Evolutionary conservation across 352 stramenopile genomes (phyloP), one percentile per base, ranked within the genome.

Genomic region (Aphanomyces cochlioides): DNA sequence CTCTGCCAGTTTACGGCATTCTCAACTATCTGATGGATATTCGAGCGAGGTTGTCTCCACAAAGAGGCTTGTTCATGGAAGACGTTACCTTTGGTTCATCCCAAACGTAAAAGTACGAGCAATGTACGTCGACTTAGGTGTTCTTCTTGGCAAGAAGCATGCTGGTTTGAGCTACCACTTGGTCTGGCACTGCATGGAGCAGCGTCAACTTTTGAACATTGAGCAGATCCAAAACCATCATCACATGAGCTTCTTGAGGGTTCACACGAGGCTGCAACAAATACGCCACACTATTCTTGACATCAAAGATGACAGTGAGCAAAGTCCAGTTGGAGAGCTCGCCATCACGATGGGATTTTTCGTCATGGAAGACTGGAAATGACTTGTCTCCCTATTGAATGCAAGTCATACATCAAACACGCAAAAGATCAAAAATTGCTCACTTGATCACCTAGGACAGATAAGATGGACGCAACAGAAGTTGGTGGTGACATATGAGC

Each of bases 301-400:
- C 53, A 50, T 92, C 81, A 68, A 92, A 92, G 3, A 87, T 77
- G 45, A 90, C 72, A 5, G 84, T 89, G 43, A 81, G 81, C 38
- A 92, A 75, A 53, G 84, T 92, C 81, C 81, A 90, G 19, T 83
- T 83, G 1, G 82, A 90, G 37, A 90, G 66, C 37, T 92, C 84
- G 3, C 84, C 82, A 1, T 73, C 72, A 13, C 73, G 73, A 56
- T 92, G 84, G 3, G 82, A 92, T n/a, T 74, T 38, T 10, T 63
- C 68, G 56, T 92, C 82, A 39, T 92, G 84, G 60, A 82, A 90
- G n/a, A 89, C 74, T 6, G 82, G 82, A 72, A 77, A 92, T 37
- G 74, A 73, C 41, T 48, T 74, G 66, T 92, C 84, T 47, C 79
- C 67, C 72, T 70, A 36, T 45, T 47, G 12, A 41, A 40, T 13